phyloP scores from a whole-genome alignment of 768 basidiomycete genomes.

The Lyophyllum shimeji region DNA sequence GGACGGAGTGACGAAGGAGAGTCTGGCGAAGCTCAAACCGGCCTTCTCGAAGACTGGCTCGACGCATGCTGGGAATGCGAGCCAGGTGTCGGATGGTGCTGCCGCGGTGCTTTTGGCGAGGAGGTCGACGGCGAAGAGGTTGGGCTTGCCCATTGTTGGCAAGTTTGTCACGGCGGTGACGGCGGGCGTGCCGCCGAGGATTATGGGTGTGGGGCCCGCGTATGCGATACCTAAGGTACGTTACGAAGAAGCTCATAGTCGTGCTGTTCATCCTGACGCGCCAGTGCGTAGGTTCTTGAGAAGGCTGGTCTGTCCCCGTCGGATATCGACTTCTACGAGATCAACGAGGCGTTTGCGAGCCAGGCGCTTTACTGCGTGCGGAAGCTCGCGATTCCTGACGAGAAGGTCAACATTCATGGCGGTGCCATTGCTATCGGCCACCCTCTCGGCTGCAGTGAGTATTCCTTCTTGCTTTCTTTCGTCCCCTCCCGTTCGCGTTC shows the following conservation, averaged over 20 bases:
- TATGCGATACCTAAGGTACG: conserved; percentile 72
- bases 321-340: conserved; percentile 90
- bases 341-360: conserved; percentile 89
- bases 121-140: conserved; percentile 75
- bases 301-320: conserved; percentile 60
- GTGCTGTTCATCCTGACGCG: not conserved
- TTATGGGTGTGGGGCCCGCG: conserved; percentile 93
- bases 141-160: conserved; percentile 84
- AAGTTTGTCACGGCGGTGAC: conserved; percentile 74
- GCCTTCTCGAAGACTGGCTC: conserved; percentile 74
- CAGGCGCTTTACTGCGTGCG: conserved; percentile 77
- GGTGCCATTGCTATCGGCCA: conserved; percentile 91
- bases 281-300: conserved; percentile 41
- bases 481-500: not conserved
- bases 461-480: conserved; percentile 24
- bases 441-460: conserved; percentile 81
- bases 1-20: conserved; percentile 79
- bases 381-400: conserved; percentile 64
- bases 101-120: conserved; percentile 85
- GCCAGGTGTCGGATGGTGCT: conserved; percentile 91
- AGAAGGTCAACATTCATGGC: conserved; percentile 85
- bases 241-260: not conserved
- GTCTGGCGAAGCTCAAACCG: conserved; percentile 80
- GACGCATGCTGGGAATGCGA: conserved; percentile 85
- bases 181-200: conserved; percentile 81